A percentile compares a stretch with the other conserved stretches of the same genome.
These are phyloP conservation scores for Chrysoporthe puriensis DNA, from an alignment of 2,329 filamentous ascomycete genomes.

Conservation along the genomic window DNA sequence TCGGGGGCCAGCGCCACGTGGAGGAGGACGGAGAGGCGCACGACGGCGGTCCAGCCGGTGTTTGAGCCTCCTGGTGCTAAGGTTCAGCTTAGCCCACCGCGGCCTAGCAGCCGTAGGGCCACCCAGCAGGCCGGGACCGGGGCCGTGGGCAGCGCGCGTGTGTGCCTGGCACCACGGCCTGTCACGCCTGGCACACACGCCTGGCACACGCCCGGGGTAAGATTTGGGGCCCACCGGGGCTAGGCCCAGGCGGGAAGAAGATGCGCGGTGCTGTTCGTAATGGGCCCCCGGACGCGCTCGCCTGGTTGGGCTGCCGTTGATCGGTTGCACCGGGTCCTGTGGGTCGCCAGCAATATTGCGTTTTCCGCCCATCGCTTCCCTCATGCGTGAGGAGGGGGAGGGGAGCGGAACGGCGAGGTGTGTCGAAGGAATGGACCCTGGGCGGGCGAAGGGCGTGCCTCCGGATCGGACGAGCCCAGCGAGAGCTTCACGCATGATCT, in stretches of 20 bases:
- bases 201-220: neutral
- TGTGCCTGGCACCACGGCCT: too few relatives aligned
- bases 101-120: neutral
- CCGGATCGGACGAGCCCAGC: neutral
- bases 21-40: too few relatives aligned
- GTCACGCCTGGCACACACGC: neutral
- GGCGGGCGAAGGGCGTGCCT: too few relatives aligned
- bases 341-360: neutral
- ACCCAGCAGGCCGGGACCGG: constrained; percentile 6
- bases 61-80: constrained; percentile 4
- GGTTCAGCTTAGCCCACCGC: neutral
- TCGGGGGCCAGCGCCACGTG: too few relatives aligned
- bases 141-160: neutral
- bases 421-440: neutral
- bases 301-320: neutral
- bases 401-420: neutral
- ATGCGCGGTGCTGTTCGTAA: neutral
- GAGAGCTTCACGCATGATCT: too few relatives aligned
- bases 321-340: neutral
- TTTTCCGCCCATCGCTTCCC: neutral
- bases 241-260: constrained; percentile 9
- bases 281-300: neutral
- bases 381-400: neutral
- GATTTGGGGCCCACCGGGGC: neutral
- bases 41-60: neutral